Conservation (phyloP, 306 rosid genomes). For the Betula pendula region DNA sequence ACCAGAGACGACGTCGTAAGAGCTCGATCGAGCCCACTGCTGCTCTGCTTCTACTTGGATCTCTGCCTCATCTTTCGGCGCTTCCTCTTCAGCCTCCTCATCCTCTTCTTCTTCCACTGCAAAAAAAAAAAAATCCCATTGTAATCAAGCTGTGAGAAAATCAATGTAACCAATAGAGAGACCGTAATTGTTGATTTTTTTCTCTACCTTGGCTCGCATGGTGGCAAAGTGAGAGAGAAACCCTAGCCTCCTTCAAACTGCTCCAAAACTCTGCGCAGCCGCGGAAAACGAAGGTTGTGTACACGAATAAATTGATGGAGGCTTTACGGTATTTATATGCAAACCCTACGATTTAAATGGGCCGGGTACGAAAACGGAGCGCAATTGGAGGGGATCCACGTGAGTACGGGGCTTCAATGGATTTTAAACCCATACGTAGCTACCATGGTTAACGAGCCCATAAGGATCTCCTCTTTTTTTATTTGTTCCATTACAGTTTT, state of each 20-base stretch:
- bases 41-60: conserved; percentile 36
- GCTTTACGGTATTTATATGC: background rate
- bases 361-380: background rate
- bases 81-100: conserved; percentile 55
- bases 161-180: too few relatives aligned
- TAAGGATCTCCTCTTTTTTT: too few relatives aligned
- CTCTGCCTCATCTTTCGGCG: conserved; percentile 66
- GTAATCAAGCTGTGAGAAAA: too few relatives aligned
- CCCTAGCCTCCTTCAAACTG: background rate
- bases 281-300: background rate
- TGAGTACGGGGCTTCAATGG: background rate
- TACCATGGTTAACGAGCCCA: too few relatives aligned
- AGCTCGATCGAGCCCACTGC: background rate
- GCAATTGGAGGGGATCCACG: background rate
- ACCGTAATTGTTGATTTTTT: too few relatives aligned
- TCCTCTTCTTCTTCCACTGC: conserved; percentile 62
- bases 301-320: background rate
- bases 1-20: conserved; percentile 7
- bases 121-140: background rate
- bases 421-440: too few relatives aligned
- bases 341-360: background rate
- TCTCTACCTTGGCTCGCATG: conserved; percentile 19
- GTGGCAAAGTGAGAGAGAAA: background rate
- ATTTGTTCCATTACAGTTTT: too few relatives aligned
- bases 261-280: background rate